phyloP scores from a whole-genome alignment of 2,329 filamentous ascomycete species.

The Myotisia sp. region DNA sequence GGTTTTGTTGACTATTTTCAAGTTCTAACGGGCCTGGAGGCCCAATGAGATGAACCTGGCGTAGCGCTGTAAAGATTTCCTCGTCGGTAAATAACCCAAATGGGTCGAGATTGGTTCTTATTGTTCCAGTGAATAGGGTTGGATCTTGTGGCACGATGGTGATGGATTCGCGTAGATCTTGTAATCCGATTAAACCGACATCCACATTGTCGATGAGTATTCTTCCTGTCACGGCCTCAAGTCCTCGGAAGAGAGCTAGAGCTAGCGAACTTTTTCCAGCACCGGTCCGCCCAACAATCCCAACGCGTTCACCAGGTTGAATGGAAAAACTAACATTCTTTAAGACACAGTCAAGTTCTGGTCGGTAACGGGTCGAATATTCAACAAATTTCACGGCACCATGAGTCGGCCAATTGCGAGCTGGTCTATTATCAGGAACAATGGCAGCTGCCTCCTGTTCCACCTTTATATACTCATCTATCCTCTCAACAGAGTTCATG shows the following conservation, averaged over 20 bases:
- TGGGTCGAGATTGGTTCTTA: constrained; percentile 83
- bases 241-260: constrained; percentile 77
- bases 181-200: constrained; percentile 77
- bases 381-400: constrained; percentile 76
- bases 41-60: constrained; percentile 71
- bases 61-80: constrained; percentile 72
- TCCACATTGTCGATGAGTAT: constrained; percentile 88
- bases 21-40: constrained; percentile 17
- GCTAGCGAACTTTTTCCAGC: constrained; percentile 94
- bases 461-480: constrained; percentile 93
- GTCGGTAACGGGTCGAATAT: constrained; percentile 79
- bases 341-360: constrained; percentile 75
- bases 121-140: constrained; percentile 82
- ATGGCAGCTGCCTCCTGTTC: constrained; percentile 78
- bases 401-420: constrained; percentile 67
- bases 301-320: constrained; percentile 74
- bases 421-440: constrained; percentile 63
- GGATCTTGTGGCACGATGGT: constrained; percentile 95
- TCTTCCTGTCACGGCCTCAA: constrained; percentile 80
- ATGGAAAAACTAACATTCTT: constrained; percentile 77
- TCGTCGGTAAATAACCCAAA: constrained; percentile 82
- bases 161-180: constrained; percentile 81
- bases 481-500: constrained; percentile 96
- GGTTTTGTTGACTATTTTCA: constrained; percentile 10
- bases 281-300: constrained; percentile 88